These are phyloP conservation scores for Epichloe gansuensis DNA, from an alignment of 2,329 filamentous ascomycete species.

Conservation along the genomic window DNA sequence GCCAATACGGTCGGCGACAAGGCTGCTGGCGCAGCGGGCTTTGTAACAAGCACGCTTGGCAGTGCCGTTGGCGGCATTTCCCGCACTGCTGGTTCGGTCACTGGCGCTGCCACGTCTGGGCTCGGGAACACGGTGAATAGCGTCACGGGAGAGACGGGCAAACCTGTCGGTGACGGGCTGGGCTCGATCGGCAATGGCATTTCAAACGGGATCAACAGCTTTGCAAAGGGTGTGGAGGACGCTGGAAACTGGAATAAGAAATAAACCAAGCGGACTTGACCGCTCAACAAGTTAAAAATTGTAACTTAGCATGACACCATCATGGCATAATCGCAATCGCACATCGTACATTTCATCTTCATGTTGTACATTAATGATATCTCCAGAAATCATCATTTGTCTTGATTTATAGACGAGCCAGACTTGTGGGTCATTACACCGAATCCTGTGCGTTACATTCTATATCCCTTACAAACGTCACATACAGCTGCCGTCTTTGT, in stretches of 20 bases:
- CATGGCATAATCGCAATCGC: background rate
- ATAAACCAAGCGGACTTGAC: background rate
- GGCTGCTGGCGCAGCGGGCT: conserved; percentile 24
- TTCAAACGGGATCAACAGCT: conserved; percentile 34
- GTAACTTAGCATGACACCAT: background rate
- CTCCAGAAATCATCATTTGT: background rate
- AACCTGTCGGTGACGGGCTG: conserved; percentile 43
- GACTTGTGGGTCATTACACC: background rate
- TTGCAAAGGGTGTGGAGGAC: conserved; percentile 43
- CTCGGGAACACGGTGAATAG: conserved; percentile 43
- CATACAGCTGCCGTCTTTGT: background rate
- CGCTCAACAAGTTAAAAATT: background rate
- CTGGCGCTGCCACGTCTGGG: conserved; percentile 42
- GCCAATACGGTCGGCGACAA: conserved; percentile 16
- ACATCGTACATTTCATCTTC: no score
- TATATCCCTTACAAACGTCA: background rate
- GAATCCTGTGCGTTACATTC: background rate
- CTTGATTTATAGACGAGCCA: background rate
- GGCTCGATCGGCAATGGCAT: conserved; percentile 40
- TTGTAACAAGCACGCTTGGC: conserved; percentile 28
- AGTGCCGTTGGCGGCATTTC: conserved; percentile 29
- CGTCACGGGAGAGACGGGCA: conserved; percentile 40
- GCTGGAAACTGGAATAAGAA: conserved; percentile 44
- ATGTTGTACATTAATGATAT: no score
- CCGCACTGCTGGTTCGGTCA: conserved; percentile 28